These are phyloP conservation scores for Neoscytalidium dimidiatum DNA, from an alignment of 2,329 filamentous ascomycete species.

Conservation along the genomic window DNA sequence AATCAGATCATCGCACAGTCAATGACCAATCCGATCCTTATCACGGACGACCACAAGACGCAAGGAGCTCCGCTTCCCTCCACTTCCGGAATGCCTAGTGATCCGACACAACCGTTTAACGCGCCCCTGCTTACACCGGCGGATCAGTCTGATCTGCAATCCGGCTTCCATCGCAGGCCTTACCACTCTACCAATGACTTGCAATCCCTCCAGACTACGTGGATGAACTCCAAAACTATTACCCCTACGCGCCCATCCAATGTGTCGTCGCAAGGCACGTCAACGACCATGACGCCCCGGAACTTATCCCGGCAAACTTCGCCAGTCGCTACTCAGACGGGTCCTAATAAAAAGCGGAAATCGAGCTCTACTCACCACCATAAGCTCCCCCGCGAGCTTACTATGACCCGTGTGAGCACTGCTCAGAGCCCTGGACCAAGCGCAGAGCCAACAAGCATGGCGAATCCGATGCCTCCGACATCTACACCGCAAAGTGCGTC, in stretches of 20 bases:
- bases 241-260: not conserved
- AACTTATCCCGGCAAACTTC: constrained; percentile 74
- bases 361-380: constrained; percentile 56
- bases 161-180: constrained; percentile 50
- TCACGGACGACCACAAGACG: constrained; percentile 95
- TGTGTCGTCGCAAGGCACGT: constrained; percentile 36
- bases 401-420: constrained; percentile 81
- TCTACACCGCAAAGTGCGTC: constrained; percentile 32
- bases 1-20: constrained; percentile 77
- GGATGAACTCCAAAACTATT: not conserved
- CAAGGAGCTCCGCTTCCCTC: constrained; percentile 45
- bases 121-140: constrained; percentile 1
- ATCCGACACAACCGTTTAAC: constrained; percentile 25
- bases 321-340: constrained; percentile 60
- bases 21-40: constrained; percentile 87
- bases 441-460: not conserved
- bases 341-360: constrained; percentile 81
- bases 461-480: constrained; percentile 25
- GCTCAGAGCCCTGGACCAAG: constrained; percentile 1
- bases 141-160: constrained; percentile 20
- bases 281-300: constrained; percentile 57
- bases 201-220: constrained; percentile 52
- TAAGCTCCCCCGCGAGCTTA: constrained; percentile 71
- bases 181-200: constrained; percentile 67
- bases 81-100: constrained; percentile 36